These are phyloP conservation scores for Taphrina pruni DNA, from an alignment of 1,139 yeast species.

Conservation along the genomic window DNA sequence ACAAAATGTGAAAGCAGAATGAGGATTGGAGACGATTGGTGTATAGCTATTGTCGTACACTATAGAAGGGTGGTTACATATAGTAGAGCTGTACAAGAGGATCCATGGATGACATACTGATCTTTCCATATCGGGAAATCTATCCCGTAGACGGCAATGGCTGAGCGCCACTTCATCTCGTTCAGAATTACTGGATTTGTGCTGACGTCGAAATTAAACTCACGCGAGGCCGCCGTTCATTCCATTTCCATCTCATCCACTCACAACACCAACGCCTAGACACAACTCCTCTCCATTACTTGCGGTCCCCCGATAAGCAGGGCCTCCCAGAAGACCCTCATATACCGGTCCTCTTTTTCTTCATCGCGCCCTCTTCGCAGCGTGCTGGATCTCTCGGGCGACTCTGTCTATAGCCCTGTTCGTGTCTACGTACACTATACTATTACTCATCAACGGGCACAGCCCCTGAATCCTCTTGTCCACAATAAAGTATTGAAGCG, in stretches of 20 bases:
- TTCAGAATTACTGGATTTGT: not conserved
- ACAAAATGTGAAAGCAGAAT: too few relatives aligned
- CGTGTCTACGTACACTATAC: not conserved
- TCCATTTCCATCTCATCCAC: not conserved
- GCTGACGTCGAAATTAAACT: constrained; percentile 3
- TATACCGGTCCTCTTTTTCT: not conserved
- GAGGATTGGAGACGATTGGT: too few relatives aligned
- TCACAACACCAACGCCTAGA: not conserved
- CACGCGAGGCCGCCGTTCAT: not conserved
- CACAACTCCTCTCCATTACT: too few relatives aligned
- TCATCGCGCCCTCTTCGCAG: not conserved
- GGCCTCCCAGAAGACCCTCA: too few relatives aligned
- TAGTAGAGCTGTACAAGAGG: not conserved
- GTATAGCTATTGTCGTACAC: not conserved
- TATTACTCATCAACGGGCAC: too few relatives aligned
- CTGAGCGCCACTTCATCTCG: not conserved
- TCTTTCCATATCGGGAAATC: not conserved
- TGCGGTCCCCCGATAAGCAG: too few relatives aligned
- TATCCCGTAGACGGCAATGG: not conserved
- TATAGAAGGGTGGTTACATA: not conserved
- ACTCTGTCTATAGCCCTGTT: not conserved
- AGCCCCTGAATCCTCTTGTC: not conserved
- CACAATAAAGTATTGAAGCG: not conserved
- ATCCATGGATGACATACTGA: not conserved
- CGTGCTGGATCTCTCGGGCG: not conserved